Base-by-base conservation (phyloP, 2,329 filamentous ascomycete species). In the Phaeosphaeria sp. region DNA sequence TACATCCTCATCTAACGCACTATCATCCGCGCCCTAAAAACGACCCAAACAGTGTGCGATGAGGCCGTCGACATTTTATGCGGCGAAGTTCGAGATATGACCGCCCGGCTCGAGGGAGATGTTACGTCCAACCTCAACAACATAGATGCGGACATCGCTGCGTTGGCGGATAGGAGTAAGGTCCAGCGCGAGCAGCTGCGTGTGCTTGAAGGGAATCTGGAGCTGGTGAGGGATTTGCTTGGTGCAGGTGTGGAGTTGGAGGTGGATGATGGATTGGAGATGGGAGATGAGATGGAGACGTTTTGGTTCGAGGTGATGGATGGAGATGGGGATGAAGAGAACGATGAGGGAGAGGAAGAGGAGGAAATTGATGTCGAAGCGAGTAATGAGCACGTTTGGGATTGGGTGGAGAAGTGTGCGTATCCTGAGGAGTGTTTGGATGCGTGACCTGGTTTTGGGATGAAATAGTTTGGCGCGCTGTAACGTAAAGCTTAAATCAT, bases 251-350 rank as follows among this genome's bases (percentile, higher is more conserved):
- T 49, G n/a, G 25, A 36, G 17, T 33, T 27, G 48, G 33, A 22
- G n/a, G 25, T 17, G 9, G 50, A 52, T n/a, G 50, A 44, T 36
- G 50, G n/a, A n/a, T 22, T 46, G 47, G 25, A 36, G 17, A 49
- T 36, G 22, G 46, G 46, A 5, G 46, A 30, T 18, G 46, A 48
- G 7, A 15, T 27, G 11, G 22, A 27, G 17, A 17, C n/a, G 17
- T 48, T 30, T 30, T 48, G 46, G 46, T 6, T 2, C 15, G 47
- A 11, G 47, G 18, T 13, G n/a, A 27, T 27, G 25, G 9, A 9
- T 27, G 27, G 30, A 21, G 25, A 49, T 10, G 47, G 30, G 13
- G 30, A 41, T 17, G 30, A 36, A 11, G 15, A 41, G 6, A 21
- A 23, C 6, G 47, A 41, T 5, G 47, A 42, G 18, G 30, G 21